Evolutionary conservation across 2,329 filamentous ascomycete genomes (phyloP), one percentile per base, ranked within the genome.

Genomic region (Diaporthe humulicola): DNA sequence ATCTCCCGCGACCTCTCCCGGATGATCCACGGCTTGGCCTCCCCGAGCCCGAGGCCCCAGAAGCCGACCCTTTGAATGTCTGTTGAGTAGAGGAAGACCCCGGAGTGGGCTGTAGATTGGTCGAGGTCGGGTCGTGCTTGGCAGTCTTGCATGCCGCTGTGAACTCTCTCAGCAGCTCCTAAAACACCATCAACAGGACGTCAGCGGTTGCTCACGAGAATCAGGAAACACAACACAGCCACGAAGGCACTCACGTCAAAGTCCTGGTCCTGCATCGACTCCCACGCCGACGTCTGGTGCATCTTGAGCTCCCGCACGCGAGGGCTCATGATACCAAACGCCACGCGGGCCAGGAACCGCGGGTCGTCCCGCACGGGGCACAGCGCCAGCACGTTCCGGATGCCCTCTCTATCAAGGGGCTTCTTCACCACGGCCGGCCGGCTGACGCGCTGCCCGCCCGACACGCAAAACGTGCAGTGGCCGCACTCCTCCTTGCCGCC

Each of bases 261-360:
- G 42, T 88, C 85, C 72, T 90, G 88, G 73, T 90, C 85, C 36
- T 85, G 86, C 83, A 92, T 85, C 5, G 87, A 89, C 60, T 86
- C 87, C 78, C 91, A 92, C 0, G 88, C 84, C 0, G 75, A 45
- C 10, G 80, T 80, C 69, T 82, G 87, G 17, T 85, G 83, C 42
- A 92, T 77, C 78, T 87, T 89, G 70, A 90, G 79, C 50, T 83
- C 80, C 7, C 81, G 85, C 0, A 90, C 85, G 1, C 90, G 82
- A 0, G 91, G 91, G 77, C 89, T 92, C 58, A 84, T 85, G 78
- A 93, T 92, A 0, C 91, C 91, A 79, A 92, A 93, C 0, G 90
- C 91, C 5, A 93, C 82, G 28, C 88, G 85, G 0, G 91, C 89
- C 38, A 93, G 82, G 76, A 91, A 89, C 17, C 90, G 81, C 2